phyloP scores from a whole-genome alignment of 2,329 filamentous ascomycete genomes.

The Juglanconis sp. region DNA sequence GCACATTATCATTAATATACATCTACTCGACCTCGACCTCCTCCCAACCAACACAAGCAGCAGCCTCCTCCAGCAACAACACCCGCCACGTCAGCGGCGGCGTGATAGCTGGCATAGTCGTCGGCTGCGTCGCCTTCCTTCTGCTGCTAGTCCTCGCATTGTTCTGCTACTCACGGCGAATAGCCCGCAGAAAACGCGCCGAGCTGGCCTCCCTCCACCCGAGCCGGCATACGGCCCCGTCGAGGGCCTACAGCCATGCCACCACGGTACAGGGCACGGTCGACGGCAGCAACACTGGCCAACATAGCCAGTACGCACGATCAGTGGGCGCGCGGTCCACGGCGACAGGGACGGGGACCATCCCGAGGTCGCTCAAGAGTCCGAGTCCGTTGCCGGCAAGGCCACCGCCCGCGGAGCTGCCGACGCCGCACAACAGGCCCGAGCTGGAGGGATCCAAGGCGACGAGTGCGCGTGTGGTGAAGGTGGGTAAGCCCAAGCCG shows the following conservation, averaged over 20 bases:
- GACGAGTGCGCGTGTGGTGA: neutral
- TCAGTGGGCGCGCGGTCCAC: neutral
- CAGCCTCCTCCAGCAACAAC: neutral
- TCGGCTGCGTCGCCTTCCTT: constrained; percentile 18
- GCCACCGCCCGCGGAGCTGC: constrained; percentile 10
- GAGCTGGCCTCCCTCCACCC: constrained; percentile 3
- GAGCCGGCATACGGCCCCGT: neutral
- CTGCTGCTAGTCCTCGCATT: constrained; percentile 18
- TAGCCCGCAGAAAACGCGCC: constrained; percentile 11
- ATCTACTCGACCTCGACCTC: constrained; percentile 11
- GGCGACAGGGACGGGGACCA: neutral
- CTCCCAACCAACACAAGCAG: neutral
- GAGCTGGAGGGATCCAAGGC: constrained; percentile 5
- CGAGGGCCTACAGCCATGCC: neutral
- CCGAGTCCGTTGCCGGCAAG: neutral
- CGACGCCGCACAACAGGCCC: constrained; percentile 13
- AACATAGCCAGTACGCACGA: neutral
- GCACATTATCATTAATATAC: constrained; percentile 13
- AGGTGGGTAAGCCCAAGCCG: neutral
- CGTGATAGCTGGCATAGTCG: constrained; percentile 26
- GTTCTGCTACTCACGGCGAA: constrained; percentile 13
- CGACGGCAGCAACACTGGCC: neutral
- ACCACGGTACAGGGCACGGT: neutral
- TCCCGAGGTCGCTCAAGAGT: constrained; percentile 1
- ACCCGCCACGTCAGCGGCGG: constrained; percentile 20